Evolutionary conservation across 2,329 filamentous ascomycete species (phyloP).

Genomic region (Akanthomyces uredinophilus): DNA sequence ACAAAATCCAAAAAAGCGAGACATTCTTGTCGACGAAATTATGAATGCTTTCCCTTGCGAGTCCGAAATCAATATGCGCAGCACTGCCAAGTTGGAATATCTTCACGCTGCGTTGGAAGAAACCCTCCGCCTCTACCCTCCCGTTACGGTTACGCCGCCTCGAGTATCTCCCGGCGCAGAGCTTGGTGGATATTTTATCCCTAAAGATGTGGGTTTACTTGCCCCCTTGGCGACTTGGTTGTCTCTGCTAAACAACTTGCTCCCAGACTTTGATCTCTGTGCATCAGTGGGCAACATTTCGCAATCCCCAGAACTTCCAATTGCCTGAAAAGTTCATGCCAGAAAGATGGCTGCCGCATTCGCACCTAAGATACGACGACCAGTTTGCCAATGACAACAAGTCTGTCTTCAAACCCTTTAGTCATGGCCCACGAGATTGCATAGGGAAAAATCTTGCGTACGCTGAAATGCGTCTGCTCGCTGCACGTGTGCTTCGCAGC

Average conservation of each 20-base stretch:
- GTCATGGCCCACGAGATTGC: conserved; percentile 34
- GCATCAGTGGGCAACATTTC: conserved; percentile 40
- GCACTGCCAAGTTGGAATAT: conserved; percentile 25
- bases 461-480: conserved; percentile 42
- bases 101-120: conserved; percentile 39
- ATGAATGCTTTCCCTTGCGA: conserved; percentile 28
- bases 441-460: conserved; percentile 39
- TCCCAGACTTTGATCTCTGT: conserved; percentile 27
- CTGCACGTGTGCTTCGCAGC: conserved; percentile 39
- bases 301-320: conserved; percentile 38
- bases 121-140: conserved; percentile 36
- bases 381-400: conserved; percentile 35
- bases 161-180: conserved; percentile 27
- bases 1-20: conserved; percentile 25
- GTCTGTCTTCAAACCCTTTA: conserved; percentile 33
- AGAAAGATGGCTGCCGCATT: conserved; percentile 36
- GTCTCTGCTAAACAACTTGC: no score
- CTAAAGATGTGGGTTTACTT: conserved; percentile 27
- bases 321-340: conserved; percentile 41
- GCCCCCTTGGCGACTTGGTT: no score
- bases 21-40: conserved; percentile 32
- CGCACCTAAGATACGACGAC: conserved; percentile 27
- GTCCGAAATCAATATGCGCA: conserved; percentile 34
- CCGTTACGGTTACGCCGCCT: conserved; percentile 25
- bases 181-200: conserved; percentile 29